These are phyloP conservation scores for Priceomyces medius DNA, from an alignment of 805 yeast genomes.

Conservation along the genomic window DNA sequence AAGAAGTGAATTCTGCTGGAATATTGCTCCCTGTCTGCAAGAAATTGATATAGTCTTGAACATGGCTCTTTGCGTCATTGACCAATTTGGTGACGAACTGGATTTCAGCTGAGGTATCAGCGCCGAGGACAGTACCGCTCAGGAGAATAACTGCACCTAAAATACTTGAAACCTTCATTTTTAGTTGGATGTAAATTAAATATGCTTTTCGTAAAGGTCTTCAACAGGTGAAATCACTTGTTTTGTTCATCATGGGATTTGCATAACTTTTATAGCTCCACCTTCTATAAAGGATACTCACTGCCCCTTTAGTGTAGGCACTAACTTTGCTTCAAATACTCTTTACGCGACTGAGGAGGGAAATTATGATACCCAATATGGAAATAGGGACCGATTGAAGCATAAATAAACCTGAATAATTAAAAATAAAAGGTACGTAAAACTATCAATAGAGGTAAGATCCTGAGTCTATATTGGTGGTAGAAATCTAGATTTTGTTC, in stretches of 20 bases:
- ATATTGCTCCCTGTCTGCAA: slow-evolving; percentile 25
- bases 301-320: background rate
- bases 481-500: slow-evolving; percentile 27
- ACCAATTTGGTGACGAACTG: slow-evolving; percentile 36
- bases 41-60: slow-evolving; percentile 25
- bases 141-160: slow-evolving; percentile 2
- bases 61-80: slow-evolving; percentile 28
- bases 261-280: background rate
- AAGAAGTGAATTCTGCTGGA: slow-evolving; percentile 28
- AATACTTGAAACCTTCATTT: slow-evolving; percentile 2
- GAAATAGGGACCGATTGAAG: too few relatives aligned
- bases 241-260: background rate
- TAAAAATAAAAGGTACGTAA: too few relatives aligned
- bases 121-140: slow-evolving; percentile 1
- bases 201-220: too few relatives aligned
- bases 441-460: too few relatives aligned
- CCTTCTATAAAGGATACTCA: background rate
- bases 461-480: too few relatives aligned
- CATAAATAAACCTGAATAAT: too few relatives aligned
- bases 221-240: too few relatives aligned
- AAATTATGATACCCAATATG: too few relatives aligned
- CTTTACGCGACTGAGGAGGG: too few relatives aligned
- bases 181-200: background rate
- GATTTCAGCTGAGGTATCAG: slow-evolving; percentile 9
- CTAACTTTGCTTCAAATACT: background rate